Base-by-base conservation (phyloP, 768 basidiomycete genomes). In the Gloeostereum incarnatum region DNA sequence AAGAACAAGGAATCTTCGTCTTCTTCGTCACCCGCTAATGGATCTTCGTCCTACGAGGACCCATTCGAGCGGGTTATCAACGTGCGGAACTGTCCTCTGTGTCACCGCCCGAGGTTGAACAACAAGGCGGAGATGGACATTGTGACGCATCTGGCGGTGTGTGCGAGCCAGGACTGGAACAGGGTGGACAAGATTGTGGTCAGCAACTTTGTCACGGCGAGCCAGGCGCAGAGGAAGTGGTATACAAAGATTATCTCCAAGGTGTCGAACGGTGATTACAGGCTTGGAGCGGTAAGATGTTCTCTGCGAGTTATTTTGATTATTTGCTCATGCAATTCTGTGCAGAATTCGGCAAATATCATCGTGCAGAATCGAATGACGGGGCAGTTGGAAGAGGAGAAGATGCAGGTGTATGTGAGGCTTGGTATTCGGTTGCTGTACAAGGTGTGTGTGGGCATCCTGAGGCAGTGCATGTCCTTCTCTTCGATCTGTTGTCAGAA, bases 221-320 rank as follows among this genome's bases (percentile, higher is more conserved):
- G 74, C 46, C 91, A 96, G 63, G 94, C 94, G 44, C 93, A 98
- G 66, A 68, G 94, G 52, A 99, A 99, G 63, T 97, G 90, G 84
- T 86, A 93, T 53, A 91, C 90, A 44, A 89, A 83, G 65, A 72
- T 97, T 26, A 71, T 97, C 38, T 70, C 75, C 17, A 92, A 91
- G 61, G 77, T 96, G 4, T 82, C 85, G 0, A 76, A 75, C 45
- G 94, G 93, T 7, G 73, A 83, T 40, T 98, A 98, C 61, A 73
- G 72, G 48, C 71, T 98, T 19, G 94, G 94, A 0, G 94, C 94
- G 48, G 88, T 85, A 46, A 37, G 80, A n/a, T n/a, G n/a, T 76
- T 11, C 19, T 45, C 51, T 18, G 18, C 14, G 8, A 39, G 37
- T 37, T 35, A 26, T 40, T 38, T 40, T 36, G 25, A 2, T 22